Percentiles rank a stretch among this genome's conserved stretches.
Evolutionary conservation across 2,329 filamentous ascomycete genomes (phyloP).

Genomic region (Fusarium solani-melongenae): DNA sequence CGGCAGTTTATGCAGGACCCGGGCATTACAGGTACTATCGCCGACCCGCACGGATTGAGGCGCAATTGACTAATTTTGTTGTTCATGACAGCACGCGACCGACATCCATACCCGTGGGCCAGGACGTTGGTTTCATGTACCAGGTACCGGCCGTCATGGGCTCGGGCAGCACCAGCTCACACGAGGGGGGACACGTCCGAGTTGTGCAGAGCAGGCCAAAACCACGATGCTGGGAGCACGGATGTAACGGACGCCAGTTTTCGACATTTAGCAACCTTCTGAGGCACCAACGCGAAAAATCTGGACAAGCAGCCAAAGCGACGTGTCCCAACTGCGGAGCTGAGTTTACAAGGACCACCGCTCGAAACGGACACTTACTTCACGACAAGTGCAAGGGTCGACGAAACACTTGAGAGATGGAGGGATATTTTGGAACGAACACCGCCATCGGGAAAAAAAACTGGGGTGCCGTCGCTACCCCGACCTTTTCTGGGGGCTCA

Average conservation of each 20-base stretch:
- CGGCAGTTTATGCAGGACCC: constrained; percentile 48
- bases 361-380: constrained; percentile 84
- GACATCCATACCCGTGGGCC: constrained; percentile 51
- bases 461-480: constrained; percentile 30
- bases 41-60: constrained; percentile 4
- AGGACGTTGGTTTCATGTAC: constrained; percentile 57
- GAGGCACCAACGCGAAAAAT: constrained; percentile 93
- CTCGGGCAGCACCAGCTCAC: constrained; percentile 48
- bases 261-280: constrained; percentile 96
- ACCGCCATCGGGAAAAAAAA: constrained; percentile 13
- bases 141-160: constrained; percentile 53
- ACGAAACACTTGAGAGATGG: constrained; percentile 41
- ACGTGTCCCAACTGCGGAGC: constrained; percentile 91
- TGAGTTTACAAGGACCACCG: constrained; percentile 90
- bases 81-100: constrained; percentile 49
- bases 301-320: constrained; percentile 88
- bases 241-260: constrained; percentile 94
- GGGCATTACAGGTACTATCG: constrained; percentile 54
- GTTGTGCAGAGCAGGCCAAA: constrained; percentile 85
- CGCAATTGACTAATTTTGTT: constrained; percentile 30
- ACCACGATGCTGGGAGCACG: constrained; percentile 96
- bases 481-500: constrained; percentile 34
- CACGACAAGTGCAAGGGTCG: constrained; percentile 92
- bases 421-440: constrained; percentile 9
- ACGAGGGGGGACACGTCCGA: constrained; percentile 66